phyloP scores from a whole-genome alignment of 2,329 filamentous ascomycete genomes.

The Lojkania enalia region DNA sequence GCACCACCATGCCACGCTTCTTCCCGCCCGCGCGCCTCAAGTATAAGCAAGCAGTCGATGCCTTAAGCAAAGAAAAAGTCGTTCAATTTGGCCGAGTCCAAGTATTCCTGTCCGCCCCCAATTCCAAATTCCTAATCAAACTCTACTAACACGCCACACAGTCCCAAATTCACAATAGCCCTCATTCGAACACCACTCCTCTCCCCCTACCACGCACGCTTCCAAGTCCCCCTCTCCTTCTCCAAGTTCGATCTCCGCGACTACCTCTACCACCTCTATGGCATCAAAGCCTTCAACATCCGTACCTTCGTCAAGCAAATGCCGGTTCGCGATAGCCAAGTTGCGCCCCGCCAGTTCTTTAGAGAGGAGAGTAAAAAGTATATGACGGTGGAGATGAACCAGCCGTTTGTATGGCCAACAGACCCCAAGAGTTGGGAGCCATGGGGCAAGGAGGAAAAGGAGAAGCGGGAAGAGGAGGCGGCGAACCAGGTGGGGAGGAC shows the following conservation, averaged over 20 bases:
- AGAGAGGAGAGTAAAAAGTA: conserved; percentile 78
- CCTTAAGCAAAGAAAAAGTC: conserved; percentile 27
- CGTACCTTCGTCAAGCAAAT: conserved; percentile 79
- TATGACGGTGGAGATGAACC: conserved; percentile 89
- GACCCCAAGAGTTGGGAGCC: conserved; percentile 60
- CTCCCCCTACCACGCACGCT: conserved; percentile 80
- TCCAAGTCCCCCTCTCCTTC: conserved; percentile 87
- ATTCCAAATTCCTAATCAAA: background rate
- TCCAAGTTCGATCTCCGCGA: conserved; percentile 97
- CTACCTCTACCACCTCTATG: conserved; percentile 88
- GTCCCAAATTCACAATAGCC: conserved; percentile 79
- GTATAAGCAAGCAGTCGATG: background rate
- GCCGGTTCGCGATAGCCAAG: conserved; percentile 59
- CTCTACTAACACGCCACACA: conserved; percentile 42
- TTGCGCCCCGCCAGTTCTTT: conserved; percentile 61
- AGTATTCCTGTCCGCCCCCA: conserved; percentile 50
- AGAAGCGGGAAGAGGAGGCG: conserved; percentile 39
- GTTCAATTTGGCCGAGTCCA: conserved; percentile 48
- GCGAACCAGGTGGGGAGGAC: conserved; percentile 8
- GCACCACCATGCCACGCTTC: conserved; percentile 19
- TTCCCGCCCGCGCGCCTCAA: background rate
- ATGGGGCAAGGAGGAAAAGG: conserved; percentile 48
- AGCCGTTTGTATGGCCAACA: conserved; percentile 87
- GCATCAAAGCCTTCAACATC: conserved; percentile 68
- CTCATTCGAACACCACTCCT: conserved; percentile 74